A percentile compares a stretch with the other conserved stretches of the same genome.
Conservation (phyloP, 2,329 filamentous ascomycete genomes). For the Beauveria australis region DNA sequence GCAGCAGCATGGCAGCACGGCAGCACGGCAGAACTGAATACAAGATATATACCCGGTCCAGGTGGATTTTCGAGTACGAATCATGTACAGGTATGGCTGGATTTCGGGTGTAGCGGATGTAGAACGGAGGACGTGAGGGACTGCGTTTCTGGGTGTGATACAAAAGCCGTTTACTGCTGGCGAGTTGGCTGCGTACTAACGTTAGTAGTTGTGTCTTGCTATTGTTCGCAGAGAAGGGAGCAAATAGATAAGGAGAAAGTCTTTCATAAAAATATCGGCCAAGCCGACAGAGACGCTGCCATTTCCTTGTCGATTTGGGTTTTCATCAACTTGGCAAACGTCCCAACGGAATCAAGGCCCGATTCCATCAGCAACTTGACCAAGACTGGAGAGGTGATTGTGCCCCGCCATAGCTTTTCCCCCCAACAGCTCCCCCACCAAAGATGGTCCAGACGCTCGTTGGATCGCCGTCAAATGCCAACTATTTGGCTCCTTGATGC, state of each 20-base stretch:
- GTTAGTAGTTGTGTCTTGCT: too few species aligned
- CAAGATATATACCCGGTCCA: too few species aligned
- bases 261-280: not conserved
- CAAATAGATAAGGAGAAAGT: too few species aligned
- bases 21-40: not conserved
- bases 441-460: not conserved
- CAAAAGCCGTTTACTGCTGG: too few species aligned
- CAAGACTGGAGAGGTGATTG: not conserved
- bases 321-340: not conserved
- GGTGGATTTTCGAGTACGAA: too few species aligned
- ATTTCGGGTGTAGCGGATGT: too few species aligned
- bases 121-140: too few species aligned
- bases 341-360: constrained; percentile 6
- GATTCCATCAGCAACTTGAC: not conserved
- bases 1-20: not conserved
- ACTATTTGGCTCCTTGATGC: not conserved
- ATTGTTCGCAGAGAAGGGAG: too few species aligned
- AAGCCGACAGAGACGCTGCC: not conserved
- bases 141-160: too few species aligned
- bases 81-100: too few species aligned
- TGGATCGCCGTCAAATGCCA: not conserved
- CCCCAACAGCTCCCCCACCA: not conserved
- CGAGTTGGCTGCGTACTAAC: too few species aligned
- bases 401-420: not conserved
- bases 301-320: not conserved